Evolutionary conservation across 768 basidiomycete species (phyloP).

Genomic region (Leccinum subtestaceum): DNA sequence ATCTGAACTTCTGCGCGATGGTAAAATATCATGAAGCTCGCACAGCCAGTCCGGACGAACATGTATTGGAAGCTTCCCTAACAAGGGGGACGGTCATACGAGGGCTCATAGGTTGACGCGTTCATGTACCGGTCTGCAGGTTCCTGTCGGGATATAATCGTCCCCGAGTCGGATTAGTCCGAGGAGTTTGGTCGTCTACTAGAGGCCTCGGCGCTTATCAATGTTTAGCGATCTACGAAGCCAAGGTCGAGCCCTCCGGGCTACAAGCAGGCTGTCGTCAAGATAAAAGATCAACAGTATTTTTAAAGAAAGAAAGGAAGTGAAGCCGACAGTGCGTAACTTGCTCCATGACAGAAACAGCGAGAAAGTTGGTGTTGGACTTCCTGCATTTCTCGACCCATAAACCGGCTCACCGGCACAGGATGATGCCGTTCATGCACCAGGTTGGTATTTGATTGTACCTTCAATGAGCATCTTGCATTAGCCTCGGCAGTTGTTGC

Average conservation of each 20-base stretch:
- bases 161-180: slow-evolving; percentile 7
- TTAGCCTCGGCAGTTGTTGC: background rate
- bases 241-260: background rate
- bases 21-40: background rate
- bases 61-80: slow-evolving; percentile 3
- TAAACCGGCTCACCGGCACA: background rate
- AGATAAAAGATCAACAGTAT: background rate
- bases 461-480: background rate
- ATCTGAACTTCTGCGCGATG: background rate
- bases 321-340: background rate
- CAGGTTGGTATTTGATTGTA: background rate
- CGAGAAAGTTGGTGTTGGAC: background rate
- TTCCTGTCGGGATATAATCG: background rate
- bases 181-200: slow-evolving; percentile 16
- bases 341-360: background rate
- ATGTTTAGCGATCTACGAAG: background rate
- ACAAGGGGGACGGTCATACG: background rate
- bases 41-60: background rate
- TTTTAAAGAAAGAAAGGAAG: background rate
- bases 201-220: background rate
- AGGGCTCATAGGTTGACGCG: background rate
- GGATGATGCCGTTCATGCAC: background rate
- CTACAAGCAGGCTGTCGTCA: background rate
- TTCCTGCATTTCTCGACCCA: background rate
- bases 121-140: slow-evolving; percentile 1